Percentiles rank a stretch among this genome's conserved stretches.
phyloP scores from a whole-genome alignment of 257 asterid genomes.

The Cinchona pubescens region DNA sequence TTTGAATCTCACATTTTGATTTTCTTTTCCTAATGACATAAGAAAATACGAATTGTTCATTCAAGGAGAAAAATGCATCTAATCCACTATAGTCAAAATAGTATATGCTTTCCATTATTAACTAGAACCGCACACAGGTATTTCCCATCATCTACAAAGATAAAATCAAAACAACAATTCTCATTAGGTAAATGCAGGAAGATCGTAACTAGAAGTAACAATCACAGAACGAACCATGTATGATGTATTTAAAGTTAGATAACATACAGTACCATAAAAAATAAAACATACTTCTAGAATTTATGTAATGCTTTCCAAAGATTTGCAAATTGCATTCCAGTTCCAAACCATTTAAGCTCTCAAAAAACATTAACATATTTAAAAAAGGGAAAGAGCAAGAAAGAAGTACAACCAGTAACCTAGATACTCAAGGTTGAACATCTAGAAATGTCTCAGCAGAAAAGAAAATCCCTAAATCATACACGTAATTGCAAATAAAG shows the following conservation, averaged over 20 bases:
- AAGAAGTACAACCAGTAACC: neutral
- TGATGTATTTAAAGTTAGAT: neutral
- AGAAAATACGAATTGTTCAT: no score
- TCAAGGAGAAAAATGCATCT: neutral
- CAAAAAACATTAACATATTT: neutral
- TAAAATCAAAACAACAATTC: no score
- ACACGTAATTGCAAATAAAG: slow-evolving; percentile 26
- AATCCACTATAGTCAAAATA: neutral
- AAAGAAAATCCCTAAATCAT: slow-evolving; percentile 20
- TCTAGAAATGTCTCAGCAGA: slow-evolving; percentile 7
- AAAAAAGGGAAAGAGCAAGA: neutral
- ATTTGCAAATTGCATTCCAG: slow-evolving; percentile 4
- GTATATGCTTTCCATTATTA: neutral
- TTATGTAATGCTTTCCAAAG: neutral
- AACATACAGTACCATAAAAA: neutral
- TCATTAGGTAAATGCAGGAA: neutral
- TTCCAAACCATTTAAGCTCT: slow-evolving; percentile 1
- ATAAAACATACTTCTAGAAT: neutral
- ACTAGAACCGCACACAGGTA: no score
- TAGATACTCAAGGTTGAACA: slow-evolving; percentile 2
- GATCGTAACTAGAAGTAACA: neutral
- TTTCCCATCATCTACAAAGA: no score
- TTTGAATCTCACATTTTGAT: no score
- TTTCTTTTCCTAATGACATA: no score
- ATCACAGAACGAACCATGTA: neutral